These are phyloP conservation scores for Cryphonectria radicalis DNA, from an alignment of 2,329 filamentous ascomycete genomes.

Conservation along the genomic window DNA sequence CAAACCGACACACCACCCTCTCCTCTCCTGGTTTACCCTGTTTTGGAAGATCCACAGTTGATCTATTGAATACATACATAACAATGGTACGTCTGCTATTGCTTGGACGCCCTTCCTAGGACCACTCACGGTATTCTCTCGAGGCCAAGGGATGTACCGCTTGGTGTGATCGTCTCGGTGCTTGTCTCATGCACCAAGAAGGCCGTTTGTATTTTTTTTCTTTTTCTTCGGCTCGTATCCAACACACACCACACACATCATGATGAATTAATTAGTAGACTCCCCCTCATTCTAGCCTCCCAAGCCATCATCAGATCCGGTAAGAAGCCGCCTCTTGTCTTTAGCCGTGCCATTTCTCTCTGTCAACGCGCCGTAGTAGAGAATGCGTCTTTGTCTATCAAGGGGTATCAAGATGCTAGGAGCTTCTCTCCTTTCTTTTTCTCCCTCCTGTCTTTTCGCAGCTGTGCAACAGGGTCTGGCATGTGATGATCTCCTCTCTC, in stretches of 20 bases:
- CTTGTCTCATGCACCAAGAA: background rate
- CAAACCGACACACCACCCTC: background rate
- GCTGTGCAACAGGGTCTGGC: conserved; percentile 1
- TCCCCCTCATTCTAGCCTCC: background rate
- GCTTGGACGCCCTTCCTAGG: background rate
- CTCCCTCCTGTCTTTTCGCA: background rate
- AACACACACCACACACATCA: background rate
- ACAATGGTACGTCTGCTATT: background rate
- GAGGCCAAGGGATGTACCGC: background rate
- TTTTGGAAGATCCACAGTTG: background rate
- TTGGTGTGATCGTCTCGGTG: background rate
- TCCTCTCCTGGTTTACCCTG: background rate
- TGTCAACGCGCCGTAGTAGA: conserved; percentile 25
- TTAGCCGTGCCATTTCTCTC: conserved; percentile 8
- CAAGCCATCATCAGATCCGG: conserved; percentile 18
- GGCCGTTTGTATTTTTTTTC: background rate
- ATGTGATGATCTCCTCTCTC: background rate
- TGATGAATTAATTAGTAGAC: background rate
- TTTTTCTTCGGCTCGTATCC: background rate
- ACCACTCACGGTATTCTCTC: background rate
- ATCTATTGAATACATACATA: background rate
- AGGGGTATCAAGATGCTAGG: conserved; percentile 28
- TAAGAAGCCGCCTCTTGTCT: conserved; percentile 14
- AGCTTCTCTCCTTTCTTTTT: conserved; percentile 10
- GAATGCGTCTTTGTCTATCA: conserved; percentile 29